These are phyloP conservation scores for Gentiana dahurica DNA, from an alignment of 257 asterid genomes.

Conservation along the genomic window DNA sequence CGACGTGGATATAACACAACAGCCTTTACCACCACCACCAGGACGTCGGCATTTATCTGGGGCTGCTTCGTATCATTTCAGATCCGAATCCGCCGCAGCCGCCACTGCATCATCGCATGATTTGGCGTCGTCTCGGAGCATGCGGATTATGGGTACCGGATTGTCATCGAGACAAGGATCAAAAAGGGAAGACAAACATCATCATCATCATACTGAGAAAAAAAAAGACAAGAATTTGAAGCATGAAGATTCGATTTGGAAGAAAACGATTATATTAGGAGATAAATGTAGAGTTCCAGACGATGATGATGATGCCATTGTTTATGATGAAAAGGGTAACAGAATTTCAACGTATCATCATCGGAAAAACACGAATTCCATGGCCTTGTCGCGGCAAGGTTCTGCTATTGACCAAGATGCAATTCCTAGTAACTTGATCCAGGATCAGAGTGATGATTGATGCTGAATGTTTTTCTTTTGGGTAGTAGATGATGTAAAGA, in stretches of 20 bases:
- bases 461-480: too few relatives aligned
- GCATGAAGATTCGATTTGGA: constrained; percentile 83
- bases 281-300: constrained; percentile 72
- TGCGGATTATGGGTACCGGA: constrained; percentile 24
- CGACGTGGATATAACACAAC: constrained; percentile 10
- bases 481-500: too few relatives aligned
- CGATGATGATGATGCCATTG: constrained; percentile 31
- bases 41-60: constrained; percentile 16
- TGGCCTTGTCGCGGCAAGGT: constrained; percentile 15
- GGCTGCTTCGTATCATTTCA: constrained; percentile 15
- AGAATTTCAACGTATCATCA: constrained; percentile 50
- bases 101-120: constrained; percentile 5
- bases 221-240: constrained; percentile 33
- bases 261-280: constrained; percentile 76
- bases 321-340: constrained; percentile 64
- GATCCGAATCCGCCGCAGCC: constrained; percentile 26
- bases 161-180: constrained; percentile 15
- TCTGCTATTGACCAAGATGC: constrained; percentile 9
- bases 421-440: constrained; percentile 5
- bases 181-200: constrained; percentile 2
- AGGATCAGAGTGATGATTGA: too few relatives aligned
- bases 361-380: constrained; percentile 6
- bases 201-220: neutral
- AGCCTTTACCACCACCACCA: constrained; percentile 30
- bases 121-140: constrained; percentile 40